Evolutionary conservation across 202 grass and related monocot genomes (phyloP), one percentile per base, ranked within the genome.

Genomic region (Alloteropsis angusta): DNA sequence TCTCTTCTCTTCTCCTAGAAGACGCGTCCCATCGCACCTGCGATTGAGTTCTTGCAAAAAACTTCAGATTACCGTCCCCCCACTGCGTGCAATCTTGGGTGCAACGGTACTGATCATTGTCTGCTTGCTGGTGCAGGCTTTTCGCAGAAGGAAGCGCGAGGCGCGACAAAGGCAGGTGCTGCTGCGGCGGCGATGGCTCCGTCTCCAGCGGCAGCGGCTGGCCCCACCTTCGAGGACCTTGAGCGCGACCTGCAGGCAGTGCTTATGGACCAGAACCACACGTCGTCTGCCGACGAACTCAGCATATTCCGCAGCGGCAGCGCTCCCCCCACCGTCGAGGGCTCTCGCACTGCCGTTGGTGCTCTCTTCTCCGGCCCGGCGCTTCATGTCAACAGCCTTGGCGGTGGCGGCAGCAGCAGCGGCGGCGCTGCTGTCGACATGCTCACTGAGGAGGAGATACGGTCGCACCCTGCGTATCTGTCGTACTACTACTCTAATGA

Each of bases 401-500:
- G 28, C 4, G 36, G 25, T 15, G 36, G n/a, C n/a, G n/a, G n/a
- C n/a, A n/a, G 14, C 3, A 18, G 44, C 17, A 30, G 16, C 1
- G 48, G 21, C 2, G 63, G 19, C 7, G 23, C 62, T 53, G 66
- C 25, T 54, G 59, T 75, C 17, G 87, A 78, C 60, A 80, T 82
- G 65, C 87, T 94, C 25, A 87, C 90, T 0, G 95, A 97, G n/a
- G 91, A 94, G 42, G 85, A 94, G 72, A 85, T 97, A 39, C 73
- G 89, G 37, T 92, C 91, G 0, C 96, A 99, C 85, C 96, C 96
- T 2, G 88, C 82, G 0, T 99, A 99, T 60, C 82, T 93, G 26
- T 82, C 86, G 1, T 96, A 99, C 76, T 99, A 99, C 77, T 99
- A 95, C 59, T 89, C 88, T 15, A 86, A 95, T 35, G 96, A 91